Percentiles rank a stretch among this genome's conserved stretches.
Evolutionary conservation across 805 yeast species (phyloP).

Genomic region (Barnettozyma sp.): DNA sequence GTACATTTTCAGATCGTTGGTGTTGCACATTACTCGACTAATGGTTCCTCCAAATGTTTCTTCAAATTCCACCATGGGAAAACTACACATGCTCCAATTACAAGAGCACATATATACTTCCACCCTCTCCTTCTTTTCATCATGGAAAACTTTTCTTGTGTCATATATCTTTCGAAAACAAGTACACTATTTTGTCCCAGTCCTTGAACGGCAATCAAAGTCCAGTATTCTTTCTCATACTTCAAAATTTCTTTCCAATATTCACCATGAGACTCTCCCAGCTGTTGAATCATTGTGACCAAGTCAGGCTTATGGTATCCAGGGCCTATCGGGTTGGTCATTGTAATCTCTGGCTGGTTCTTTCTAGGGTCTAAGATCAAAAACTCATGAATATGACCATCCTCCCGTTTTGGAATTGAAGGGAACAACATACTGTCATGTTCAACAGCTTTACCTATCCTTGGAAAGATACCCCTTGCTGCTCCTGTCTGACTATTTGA

Average conservation of each 20-base stretch:
- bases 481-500: constrained; percentile 9
- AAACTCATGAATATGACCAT: constrained; percentile 18
- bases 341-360: constrained; percentile 20
- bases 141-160: constrained; percentile 7
- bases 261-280: constrained; percentile 32
- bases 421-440: constrained; percentile 23
- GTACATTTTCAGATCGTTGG: no score
- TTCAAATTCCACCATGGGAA: constrained; percentile 2
- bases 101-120: constrained; percentile 1
- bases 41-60: constrained; percentile 3
- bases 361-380: constrained; percentile 14
- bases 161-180: constrained; percentile 33
- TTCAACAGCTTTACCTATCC: neutral
- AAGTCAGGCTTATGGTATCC: constrained; percentile 35
- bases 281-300: constrained; percentile 32
- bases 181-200: constrained; percentile 28
- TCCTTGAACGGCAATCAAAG: constrained; percentile 47
- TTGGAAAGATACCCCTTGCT: constrained; percentile 17
- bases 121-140: constrained; percentile 6
- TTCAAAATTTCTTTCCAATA: constrained; percentile 33
- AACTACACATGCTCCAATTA: neutral
- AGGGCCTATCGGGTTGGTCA: constrained; percentile 34
- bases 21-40: constrained; percentile 7
- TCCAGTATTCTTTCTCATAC: constrained; percentile 34
- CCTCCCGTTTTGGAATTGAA: constrained; percentile 7